Percentiles rank a stretch among this genome's conserved stretches.
phyloP scores from a whole-genome alignment of 139 green algal genomes.

The Chlorella vulgaris region DNA sequence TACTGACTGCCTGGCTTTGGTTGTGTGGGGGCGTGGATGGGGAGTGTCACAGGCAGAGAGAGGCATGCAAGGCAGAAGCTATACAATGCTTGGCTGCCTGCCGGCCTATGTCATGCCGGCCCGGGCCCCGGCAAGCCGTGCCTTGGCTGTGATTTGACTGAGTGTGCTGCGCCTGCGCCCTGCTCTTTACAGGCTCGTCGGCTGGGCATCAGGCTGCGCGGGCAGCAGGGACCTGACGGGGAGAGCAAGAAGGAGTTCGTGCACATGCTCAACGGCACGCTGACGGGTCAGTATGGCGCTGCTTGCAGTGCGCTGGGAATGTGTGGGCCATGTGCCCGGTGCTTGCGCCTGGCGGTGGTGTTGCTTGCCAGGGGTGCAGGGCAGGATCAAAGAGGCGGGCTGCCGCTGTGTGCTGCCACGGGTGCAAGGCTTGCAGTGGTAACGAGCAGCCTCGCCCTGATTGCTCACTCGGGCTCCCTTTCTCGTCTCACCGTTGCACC shows the following conservation, averaged over 20 bases:
- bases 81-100: too few species aligned
- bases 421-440: too few species aligned
- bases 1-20: too few species aligned
- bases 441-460: not conserved
- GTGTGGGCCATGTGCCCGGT: too few species aligned
- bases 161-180: not conserved
- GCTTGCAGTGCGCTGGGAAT: not conserved
- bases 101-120: too few species aligned
- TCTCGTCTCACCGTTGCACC: not conserved
- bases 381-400: too few species aligned
- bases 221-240: slow-evolving; percentile 57
- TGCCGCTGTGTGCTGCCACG: not conserved
- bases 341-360: too few species aligned
- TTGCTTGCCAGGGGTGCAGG: too few species aligned
- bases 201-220: slow-evolving; percentile 47
- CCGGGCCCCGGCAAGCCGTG: too few species aligned
- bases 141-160: too few species aligned
- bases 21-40: not conserved
- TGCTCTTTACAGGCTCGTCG: slow-evolving; percentile 6
- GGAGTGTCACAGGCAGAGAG: not conserved
- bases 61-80: not conserved
- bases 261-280: slow-evolving; percentile 98
- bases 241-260: slow-evolving; percentile 88
- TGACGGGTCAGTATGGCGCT: slow-evolving; percentile 41
- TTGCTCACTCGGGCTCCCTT: not conserved